Base-by-base conservation (phyloP, 2,329 filamentous ascomycete genomes). In the Colletotrichum shisoi region DNA sequence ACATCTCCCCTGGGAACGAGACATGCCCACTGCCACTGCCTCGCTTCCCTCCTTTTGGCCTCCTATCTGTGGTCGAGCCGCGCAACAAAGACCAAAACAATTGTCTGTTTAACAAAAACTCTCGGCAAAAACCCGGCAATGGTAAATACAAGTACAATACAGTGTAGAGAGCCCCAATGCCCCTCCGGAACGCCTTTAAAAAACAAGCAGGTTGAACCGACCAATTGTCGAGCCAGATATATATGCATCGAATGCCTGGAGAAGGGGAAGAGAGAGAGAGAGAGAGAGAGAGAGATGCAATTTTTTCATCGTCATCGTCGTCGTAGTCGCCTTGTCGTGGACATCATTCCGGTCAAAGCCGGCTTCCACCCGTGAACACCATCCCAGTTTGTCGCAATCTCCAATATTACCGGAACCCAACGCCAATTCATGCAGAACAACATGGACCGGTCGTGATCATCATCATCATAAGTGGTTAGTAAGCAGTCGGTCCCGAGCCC, bases 371-470 rank as follows among this genome's bases (percentile, higher is more conserved):
- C 63, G 39, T 68, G 49, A 65, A 68, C 61, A 68, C 62, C 65
- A 64, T 40, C 51, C 45, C 24, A 63, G 49, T 60, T 68, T 56
- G 44, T 64, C 59, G 56, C 54, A 67, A 63, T 69, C 60, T 59
- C 63, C 63, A 53, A 63, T 59, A 54, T 63, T 53, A 34, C 60
- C 67, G 68, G 60, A 69, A 69, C 68, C 65, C 68, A 82, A 81
- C 79, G 78, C 80, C 80, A 76, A 76, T 75, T 75, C 74, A 81
- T 80, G 79, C 79, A 80, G 73, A 72, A 71, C 73, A 70, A 79
- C 76, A 75, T 79, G 73, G 79, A 76, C 76, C 72, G 75, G 74
- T 79, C 79, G 75, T 81, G 72, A 68, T 78, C 77, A 80, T 82
- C 74, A 82, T 81, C 79, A 75, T 82, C 73, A 78, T 77, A 71